Conservation (phyloP, 371 early-diverging fungal species). For the Phascolomyces articulosus region DNA sequence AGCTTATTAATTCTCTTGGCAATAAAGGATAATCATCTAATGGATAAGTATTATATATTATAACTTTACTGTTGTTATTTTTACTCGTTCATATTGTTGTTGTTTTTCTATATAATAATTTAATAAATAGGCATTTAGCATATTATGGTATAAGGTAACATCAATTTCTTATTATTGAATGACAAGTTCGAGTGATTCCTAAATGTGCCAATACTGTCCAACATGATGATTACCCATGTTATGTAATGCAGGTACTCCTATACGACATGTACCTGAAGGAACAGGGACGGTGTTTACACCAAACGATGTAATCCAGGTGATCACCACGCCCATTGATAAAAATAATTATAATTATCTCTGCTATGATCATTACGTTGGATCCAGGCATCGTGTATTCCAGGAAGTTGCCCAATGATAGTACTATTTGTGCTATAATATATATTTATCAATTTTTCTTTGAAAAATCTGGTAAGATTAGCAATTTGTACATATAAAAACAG, state of each 20-base stretch:
- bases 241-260: slow-evolving; percentile 13
- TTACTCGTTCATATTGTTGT: too few species aligned
- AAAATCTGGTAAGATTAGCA: slow-evolving; percentile 13
- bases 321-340: slow-evolving; percentile 19
- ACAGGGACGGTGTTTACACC: too few species aligned
- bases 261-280: slow-evolving; percentile 9
- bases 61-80: too few species aligned
- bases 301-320: background rate
- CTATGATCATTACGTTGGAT: slow-evolving; percentile 21
- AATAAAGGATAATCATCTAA: too few species aligned
- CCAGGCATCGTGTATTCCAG: slow-evolving; percentile 11
- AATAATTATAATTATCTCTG: slow-evolving; percentile 14
- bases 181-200: slow-evolving; percentile 16
- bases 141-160: too few species aligned
- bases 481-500: slow-evolving; percentile 15
- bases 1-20: too few species aligned
- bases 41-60: too few species aligned
- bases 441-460: slow-evolving; percentile 10
- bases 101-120: too few species aligned
- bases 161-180: background rate
- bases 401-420: slow-evolving; percentile 16
- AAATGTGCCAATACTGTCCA: slow-evolving; percentile 19
- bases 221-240: slow-evolving; percentile 15
- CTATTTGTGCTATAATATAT: too few species aligned
- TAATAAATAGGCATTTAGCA: too few species aligned